Conservation (phyloP, 768 basidiomycete genomes). For the Asterophora lycoperdoides region DNA sequence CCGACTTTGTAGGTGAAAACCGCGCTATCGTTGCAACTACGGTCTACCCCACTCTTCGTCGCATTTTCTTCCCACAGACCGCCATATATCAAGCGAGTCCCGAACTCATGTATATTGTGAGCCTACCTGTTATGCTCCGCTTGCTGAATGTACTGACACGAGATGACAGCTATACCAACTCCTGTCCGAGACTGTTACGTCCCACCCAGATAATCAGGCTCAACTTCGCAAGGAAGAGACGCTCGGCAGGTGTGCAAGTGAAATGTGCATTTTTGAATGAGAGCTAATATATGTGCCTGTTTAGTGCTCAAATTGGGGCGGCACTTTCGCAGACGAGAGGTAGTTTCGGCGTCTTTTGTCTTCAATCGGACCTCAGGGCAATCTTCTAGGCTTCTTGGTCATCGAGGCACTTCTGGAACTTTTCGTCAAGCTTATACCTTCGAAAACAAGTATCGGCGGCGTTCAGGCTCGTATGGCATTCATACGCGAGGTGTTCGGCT, state of each 20-base stretch:
- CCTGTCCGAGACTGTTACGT: conserved; percentile 43
- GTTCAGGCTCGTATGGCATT: conserved; percentile 40
- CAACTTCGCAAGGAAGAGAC: conserved; percentile 39
- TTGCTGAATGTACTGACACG: not conserved
- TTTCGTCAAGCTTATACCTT: conserved; percentile 52
- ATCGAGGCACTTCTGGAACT: conserved; percentile 55
- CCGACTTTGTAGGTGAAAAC: conserved; percentile 34
- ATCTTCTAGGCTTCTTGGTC: conserved; percentile 42
- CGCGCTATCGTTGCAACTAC: conserved; percentile 21
- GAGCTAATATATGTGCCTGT: not conserved
- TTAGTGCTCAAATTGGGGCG: conserved; percentile 34
- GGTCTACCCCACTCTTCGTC: conserved; percentile 22
- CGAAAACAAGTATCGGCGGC: conserved; percentile 29
- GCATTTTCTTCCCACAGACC: conserved; percentile 14
- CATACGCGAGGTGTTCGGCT: conserved; percentile 48
- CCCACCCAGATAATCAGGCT: conserved; percentile 38
- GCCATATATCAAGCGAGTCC: conserved; percentile 5
- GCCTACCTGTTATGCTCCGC: not conserved
- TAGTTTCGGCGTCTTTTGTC: conserved; percentile 11
- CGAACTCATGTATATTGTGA: conserved; percentile 24
- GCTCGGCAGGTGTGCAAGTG: conserved; percentile 44
- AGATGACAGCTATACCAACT: conserved; percentile 46
- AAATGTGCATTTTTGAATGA: not conserved
- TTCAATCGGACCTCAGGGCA: not conserved
- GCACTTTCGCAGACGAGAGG: conserved; percentile 48